Percentiles rank a stretch among this genome's conserved stretches.
These are phyloP conservation scores for Sporisorium scitamineum DNA, from an alignment of 1,284 basidiomycete species.

Conservation along the genomic window DNA sequence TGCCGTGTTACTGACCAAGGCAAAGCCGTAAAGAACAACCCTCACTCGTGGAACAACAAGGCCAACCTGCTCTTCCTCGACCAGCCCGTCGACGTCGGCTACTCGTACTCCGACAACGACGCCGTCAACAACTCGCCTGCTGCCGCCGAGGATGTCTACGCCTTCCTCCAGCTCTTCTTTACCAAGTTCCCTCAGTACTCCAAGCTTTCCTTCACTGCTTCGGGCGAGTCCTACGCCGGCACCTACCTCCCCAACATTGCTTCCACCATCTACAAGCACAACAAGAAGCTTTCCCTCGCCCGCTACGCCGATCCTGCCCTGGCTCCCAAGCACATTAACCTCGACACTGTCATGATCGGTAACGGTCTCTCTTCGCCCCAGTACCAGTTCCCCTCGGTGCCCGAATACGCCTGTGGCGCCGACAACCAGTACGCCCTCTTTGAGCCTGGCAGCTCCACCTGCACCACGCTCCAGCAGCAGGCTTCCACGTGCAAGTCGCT, in stretches of 20 bases:
- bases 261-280: constrained; percentile 63
- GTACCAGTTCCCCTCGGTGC: constrained; percentile 72
- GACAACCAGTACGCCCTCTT: constrained; percentile 76
- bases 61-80: constrained; percentile 80
- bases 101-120: constrained; percentile 81
- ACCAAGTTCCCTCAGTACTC: constrained; percentile 69
- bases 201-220: constrained; percentile 68
- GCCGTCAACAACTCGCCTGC: constrained; percentile 79
- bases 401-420: constrained; percentile 79
- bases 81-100: constrained; percentile 84
- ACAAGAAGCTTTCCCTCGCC: constrained; percentile 58
- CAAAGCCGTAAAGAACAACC: constrained; percentile 78
- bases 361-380: constrained; percentile 66
- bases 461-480: constrained; percentile 76
- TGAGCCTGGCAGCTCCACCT: constrained; percentile 78
- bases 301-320: constrained; percentile 37
- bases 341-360: constrained; percentile 66
- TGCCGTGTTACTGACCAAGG: constrained; percentile 80
- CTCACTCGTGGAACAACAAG: constrained; percentile 83
- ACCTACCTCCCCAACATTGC: constrained; percentile 70
- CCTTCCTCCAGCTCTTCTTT: constrained; percentile 89
- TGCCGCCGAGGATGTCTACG: constrained; percentile 86
- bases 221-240: constrained; percentile 77
- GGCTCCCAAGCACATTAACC: constrained; percentile 61
- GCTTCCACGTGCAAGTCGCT: constrained; percentile 79